These are phyloP conservation scores for Lasiodiplodia gonubiensis DNA, from an alignment of 2,329 filamentous ascomycete genomes.

Conservation along the genomic window DNA sequence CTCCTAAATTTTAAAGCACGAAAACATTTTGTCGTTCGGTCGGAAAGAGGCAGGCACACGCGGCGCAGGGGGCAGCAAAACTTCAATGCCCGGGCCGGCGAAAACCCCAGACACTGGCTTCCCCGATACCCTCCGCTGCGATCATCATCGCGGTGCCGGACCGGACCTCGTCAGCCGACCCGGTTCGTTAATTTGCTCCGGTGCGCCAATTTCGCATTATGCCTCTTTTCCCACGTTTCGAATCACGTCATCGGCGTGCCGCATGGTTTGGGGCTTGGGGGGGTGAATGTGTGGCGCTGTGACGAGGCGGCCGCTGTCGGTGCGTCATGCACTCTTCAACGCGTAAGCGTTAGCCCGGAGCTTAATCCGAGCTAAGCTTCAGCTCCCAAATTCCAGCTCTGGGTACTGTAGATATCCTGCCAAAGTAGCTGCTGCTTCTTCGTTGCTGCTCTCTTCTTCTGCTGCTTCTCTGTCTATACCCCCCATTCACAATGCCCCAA, in stretches of 20 bases:
- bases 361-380: slow-evolving; percentile 2
- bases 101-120: background rate
- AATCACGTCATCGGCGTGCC: background rate
- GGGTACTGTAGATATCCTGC: background rate
- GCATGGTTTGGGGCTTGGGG: background rate
- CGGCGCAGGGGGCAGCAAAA: background rate
- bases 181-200: background rate
- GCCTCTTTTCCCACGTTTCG: background rate
- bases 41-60: background rate
- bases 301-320: too few relatives aligned
- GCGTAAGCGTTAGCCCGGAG: background rate
- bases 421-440: background rate
- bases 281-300: background rate
- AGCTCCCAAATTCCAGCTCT: background rate
- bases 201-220: background rate
- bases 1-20: background rate
- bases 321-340: background rate
- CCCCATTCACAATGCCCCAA: background rate
- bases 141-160: background rate
- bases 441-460: background rate
- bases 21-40: background rate
- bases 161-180: background rate
- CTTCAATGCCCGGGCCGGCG: background rate
- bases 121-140: background rate
- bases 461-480: background rate